phyloP scores from a whole-genome alignment of 2,329 filamentous ascomycete species.

The Alternaria sp. region DNA sequence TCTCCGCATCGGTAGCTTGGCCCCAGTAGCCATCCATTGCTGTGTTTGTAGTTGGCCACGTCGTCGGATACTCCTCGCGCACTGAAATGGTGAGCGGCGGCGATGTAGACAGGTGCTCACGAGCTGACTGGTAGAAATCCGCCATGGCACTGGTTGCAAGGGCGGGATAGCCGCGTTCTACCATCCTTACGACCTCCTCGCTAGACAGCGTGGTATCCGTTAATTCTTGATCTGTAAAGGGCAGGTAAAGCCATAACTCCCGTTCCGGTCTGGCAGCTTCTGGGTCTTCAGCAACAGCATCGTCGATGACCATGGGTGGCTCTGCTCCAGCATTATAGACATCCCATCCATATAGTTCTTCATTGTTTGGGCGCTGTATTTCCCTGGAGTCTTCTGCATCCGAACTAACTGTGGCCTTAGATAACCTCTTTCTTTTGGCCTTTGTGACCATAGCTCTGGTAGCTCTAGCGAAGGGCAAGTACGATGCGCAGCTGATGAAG shows the following conservation, averaged over 20 bases:
- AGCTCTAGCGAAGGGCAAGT: not conserved
- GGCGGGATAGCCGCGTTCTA: not conserved
- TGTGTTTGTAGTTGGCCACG: not conserved
- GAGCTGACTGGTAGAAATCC: not conserved
- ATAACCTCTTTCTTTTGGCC: not conserved
- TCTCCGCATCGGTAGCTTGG: not conserved
- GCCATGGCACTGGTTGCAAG: not conserved
- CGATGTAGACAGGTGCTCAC: not conserved
- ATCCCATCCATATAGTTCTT: not conserved
- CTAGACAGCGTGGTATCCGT: not conserved
- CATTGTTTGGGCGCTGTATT: not conserved
- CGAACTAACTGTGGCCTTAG: not conserved
- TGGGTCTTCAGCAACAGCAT: not conserved
- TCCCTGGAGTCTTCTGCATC: not conserved
- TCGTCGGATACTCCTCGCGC: not conserved
- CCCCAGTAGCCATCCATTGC: not conserved
- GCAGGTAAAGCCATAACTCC: not conserved
- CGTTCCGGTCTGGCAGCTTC: not conserved
- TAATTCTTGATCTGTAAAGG: not conserved
- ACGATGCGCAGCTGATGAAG: not conserved
- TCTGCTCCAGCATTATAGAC: not conserved
- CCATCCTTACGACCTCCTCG: not conserved
- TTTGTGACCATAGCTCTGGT: not conserved
- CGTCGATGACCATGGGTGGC: no score
- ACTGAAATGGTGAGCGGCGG: not conserved